Conservation (phyloP, 2,329 filamentous ascomycete genomes). For the Diaporthe humulicola region DNA sequence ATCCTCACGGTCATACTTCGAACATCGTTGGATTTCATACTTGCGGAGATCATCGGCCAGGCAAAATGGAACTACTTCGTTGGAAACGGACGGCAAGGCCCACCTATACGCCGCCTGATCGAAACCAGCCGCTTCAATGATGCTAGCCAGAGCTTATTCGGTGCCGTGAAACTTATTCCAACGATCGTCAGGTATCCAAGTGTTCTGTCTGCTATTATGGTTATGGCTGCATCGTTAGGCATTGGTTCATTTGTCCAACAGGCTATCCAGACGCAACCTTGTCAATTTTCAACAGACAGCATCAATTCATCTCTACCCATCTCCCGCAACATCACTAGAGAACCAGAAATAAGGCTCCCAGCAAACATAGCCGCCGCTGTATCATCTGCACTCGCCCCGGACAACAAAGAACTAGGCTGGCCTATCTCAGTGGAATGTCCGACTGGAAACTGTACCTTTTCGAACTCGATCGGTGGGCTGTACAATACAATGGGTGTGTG, state of each 20-base stretch:
- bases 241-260: neutral
- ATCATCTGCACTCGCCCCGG: neutral
- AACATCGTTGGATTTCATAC: neutral
- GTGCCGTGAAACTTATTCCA: neutral
- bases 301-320: neutral
- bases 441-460: neutral
- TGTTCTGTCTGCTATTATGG: neutral
- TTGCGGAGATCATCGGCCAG: neutral
- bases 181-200: neutral
- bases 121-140: neutral
- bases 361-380: neutral
- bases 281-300: neutral
- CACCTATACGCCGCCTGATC: neutral
- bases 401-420: neutral
- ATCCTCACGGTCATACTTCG: neutral
- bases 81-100: neutral
- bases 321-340: neutral
- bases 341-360: fast-evolving
- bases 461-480: neutral
- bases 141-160: neutral
- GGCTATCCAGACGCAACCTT: neutral
- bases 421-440: neutral
- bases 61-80: neutral
- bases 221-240: neutral
- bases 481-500: neutral